These are phyloP conservation scores for Blastobotrys persicus DNA, from an alignment of 1,139 yeast genomes.

Conservation along the genomic window DNA sequence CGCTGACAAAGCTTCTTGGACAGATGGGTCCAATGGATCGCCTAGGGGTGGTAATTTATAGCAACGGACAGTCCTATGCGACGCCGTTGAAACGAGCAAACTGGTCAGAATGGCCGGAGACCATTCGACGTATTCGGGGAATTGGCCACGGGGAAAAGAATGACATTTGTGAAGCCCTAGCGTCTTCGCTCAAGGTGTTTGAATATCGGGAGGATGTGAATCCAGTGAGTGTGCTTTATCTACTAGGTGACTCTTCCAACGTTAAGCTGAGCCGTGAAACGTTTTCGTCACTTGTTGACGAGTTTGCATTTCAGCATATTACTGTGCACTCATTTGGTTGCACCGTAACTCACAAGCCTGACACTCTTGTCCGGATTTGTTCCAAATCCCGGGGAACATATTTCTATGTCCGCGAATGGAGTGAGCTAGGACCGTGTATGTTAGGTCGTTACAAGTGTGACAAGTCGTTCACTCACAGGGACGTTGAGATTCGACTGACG, in stretches of 20 bases:
- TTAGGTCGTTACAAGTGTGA: conserved; percentile 18
- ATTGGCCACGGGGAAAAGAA: conserved; percentile 10
- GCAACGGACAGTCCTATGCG: conserved; percentile 17
- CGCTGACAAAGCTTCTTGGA: conserved; percentile 16
- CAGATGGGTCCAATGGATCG: conserved; percentile 26
- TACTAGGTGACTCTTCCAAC: conserved; percentile 13
- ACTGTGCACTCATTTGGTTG: conserved; percentile 20
- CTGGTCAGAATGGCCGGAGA: conserved; percentile 20
- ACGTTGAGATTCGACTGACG: conserved; percentile 20
- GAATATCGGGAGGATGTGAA: conserved; percentile 9
- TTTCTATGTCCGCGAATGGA: conserved; percentile 20
- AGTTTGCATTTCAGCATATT: conserved; percentile 10
- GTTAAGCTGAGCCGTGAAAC: conserved; percentile 6
- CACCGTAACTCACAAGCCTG: conserved; percentile 18
- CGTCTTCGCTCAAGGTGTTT: conserved; percentile 13
- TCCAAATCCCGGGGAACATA: conserved; percentile 18
- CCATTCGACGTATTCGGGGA: conserved; percentile 12
- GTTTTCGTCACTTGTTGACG: conserved; percentile 9
- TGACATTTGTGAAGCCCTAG: conserved; percentile 16
- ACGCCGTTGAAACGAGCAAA: conserved; percentile 13
- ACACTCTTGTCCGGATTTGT: conserved; percentile 13
- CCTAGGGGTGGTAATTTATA: conserved; percentile 25
- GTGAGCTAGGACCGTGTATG: conserved; percentile 14
- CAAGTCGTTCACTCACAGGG: conserved; percentile 18
- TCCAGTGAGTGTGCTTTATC: conserved; percentile 12